Percentiles rank a stretch among this genome's conserved stretches.
Conservation (phyloP, 306 rosid genomes). For the Nissolia schottii region DNA sequence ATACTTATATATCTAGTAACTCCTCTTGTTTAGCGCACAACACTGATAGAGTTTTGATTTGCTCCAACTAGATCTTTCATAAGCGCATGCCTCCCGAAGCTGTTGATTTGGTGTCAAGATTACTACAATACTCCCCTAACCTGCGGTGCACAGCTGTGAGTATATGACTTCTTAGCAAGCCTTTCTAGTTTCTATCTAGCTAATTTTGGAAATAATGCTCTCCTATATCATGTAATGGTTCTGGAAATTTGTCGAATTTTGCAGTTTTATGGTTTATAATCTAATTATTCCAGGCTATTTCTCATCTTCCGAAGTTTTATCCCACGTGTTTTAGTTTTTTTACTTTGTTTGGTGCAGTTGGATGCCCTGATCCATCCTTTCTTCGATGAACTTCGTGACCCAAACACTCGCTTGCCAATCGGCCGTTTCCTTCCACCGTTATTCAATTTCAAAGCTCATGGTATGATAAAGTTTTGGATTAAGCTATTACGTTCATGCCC, state of each 20-base stretch:
- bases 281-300: background rate
- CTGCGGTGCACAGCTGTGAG: conserved; percentile 82
- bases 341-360: conserved; percentile 42
- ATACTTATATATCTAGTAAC: background rate
- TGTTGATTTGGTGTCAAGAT: conserved; percentile 91
- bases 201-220: background rate
- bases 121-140: conserved; percentile 84
- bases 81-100: conserved; percentile 97
- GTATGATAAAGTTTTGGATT: conserved; percentile 32
- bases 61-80: conserved; percentile 59
- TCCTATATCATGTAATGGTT: background rate
- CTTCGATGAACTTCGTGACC: conserved; percentile 87
- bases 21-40: background rate
- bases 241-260: background rate
- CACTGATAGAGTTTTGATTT: conserved; percentile 2
- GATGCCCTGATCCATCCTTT: conserved; percentile 83
- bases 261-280: background rate
- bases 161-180: conserved; percentile 5
- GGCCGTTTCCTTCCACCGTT: conserved; percentile 89
- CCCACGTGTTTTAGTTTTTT: background rate
- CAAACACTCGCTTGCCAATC: conserved; percentile 70
- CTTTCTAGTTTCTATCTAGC: background rate
- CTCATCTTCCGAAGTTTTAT: background rate
- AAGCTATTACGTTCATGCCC: background rate
- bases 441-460: conserved; percentile 77